Conservation (phyloP, 345 rosid genomes). For the Pistacia vera region DNA sequence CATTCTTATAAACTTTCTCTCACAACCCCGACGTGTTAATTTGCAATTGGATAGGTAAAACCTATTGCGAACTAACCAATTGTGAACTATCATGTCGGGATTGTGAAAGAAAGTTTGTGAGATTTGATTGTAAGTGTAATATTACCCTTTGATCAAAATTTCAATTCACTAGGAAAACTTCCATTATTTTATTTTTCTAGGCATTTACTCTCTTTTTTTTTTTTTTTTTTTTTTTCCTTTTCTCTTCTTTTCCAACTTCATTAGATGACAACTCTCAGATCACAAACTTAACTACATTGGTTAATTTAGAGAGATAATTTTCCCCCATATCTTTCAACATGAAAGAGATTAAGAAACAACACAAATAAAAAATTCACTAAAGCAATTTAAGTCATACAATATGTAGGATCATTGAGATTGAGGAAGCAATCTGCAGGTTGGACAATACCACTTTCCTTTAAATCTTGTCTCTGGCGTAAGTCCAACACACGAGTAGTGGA, state of each 20-base stretch:
- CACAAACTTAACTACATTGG: slow-evolving; percentile 19
- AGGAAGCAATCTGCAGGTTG: slow-evolving; percentile 76
- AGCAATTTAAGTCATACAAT: not conserved
- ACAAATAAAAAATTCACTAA: slow-evolving; percentile 5
- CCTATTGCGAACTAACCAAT: too few species aligned
- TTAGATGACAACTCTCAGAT: slow-evolving; percentile 7
- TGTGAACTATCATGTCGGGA: too few species aligned
- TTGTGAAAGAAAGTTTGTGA: too few species aligned
- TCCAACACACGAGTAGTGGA: slow-evolving; percentile 97
- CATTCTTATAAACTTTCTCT: too few species aligned
- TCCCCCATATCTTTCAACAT: not conserved
- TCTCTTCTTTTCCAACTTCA: not conserved
- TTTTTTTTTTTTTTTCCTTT: too few species aligned
- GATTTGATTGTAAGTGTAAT: too few species aligned
- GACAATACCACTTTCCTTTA: slow-evolving; percentile 99
- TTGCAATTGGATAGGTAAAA: too few species aligned
- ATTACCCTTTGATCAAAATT: too few species aligned
- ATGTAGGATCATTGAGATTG: slow-evolving; percentile 42
- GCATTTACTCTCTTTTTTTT: not conserved
- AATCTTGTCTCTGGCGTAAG: slow-evolving; percentile 96
- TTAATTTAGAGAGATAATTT: slow-evolving; percentile 9
- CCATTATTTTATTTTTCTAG: not conserved
- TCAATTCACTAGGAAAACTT: not conserved
- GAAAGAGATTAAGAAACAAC: slow-evolving; percentile 1
- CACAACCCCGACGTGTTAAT: too few species aligned